A percentile compares a stretch with the other conserved stretches of the same genome.
These are phyloP conservation scores for Pichia inconspicua DNA, from an alignment of 1,139 yeast genomes.

Conservation along the genomic window DNA sequence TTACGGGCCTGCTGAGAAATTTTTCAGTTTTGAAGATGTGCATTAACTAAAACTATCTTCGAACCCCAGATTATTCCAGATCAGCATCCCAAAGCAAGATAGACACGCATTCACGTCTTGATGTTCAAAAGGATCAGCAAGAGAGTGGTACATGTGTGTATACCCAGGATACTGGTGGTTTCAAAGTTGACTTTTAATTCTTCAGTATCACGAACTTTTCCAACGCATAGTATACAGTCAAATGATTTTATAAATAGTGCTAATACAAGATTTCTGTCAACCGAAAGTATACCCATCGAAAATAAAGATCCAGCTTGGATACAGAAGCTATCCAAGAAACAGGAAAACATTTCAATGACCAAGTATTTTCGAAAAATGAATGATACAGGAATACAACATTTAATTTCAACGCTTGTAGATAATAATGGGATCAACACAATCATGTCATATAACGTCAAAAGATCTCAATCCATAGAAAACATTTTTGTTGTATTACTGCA, in stretches of 20 bases:
- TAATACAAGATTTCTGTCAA: not conserved
- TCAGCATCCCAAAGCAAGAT: no score
- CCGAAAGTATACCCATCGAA: not conserved
- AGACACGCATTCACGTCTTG: no score
- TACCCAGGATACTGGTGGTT: not conserved
- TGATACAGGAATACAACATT: not conserved
- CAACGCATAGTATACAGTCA: not conserved
- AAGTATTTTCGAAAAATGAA: conserved; percentile 2
- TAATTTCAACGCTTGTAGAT: not conserved
- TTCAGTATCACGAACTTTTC: not conserved
- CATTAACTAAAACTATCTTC: not conserved
- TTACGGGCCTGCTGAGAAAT: not conserved
- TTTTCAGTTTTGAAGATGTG: not conserved
- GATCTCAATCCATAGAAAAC: conserved; percentile 14
- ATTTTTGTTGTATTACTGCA: conserved; percentile 19
- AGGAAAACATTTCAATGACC: conserved; percentile 10
- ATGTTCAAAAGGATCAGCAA: not conserved
- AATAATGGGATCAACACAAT: not conserved
- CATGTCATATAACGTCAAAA: not conserved
- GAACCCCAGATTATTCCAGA: not conserved
- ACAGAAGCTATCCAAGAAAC: not conserved
- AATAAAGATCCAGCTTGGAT: not conserved
- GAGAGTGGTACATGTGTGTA: not conserved
- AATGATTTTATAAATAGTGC: not conserved
- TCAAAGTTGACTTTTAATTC: not conserved